Conservation (phyloP, 1,284 basidiomycete genomes). For the Rugosomyces carneus region DNA sequence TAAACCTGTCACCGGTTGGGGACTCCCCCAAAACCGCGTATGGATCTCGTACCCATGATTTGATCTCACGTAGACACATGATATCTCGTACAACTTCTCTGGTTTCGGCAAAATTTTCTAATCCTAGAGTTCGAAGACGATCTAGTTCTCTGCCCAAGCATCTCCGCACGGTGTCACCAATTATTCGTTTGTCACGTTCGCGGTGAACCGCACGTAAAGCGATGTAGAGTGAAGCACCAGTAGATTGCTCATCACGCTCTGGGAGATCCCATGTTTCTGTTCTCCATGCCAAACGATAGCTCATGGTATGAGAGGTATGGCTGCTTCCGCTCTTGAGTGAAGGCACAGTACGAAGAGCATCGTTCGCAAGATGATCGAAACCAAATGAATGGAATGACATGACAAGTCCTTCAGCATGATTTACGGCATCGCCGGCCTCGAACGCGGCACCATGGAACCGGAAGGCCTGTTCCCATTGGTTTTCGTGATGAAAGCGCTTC, state of each 20-base stretch:
- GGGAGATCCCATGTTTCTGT: conserved; percentile 92
- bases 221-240: conserved; percentile 66
- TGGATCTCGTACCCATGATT: conserved; percentile 42
- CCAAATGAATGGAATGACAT: conserved; percentile 83
- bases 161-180: conserved; percentile 43
- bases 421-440: conserved; percentile 48
- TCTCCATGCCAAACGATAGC: conserved; percentile 83
- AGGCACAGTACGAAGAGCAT: conserved; percentile 43
- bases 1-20: conserved; percentile 32
- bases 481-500: conserved; percentile 86
- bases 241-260: conserved; percentile 39
- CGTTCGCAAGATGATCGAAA: conserved; percentile 76
- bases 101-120: conserved; percentile 75
- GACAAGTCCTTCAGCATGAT: conserved; percentile 53
- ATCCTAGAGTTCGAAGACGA: conserved; percentile 59
- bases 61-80: conserved; percentile 74
- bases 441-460: conserved; percentile 82
- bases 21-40: conserved; percentile 30
- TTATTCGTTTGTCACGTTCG: conserved; percentile 49
- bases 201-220: conserved; percentile 76
- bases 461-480: conserved; percentile 88
- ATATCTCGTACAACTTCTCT: conserved; percentile 61
- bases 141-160: conserved; percentile 58
- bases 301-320: conserved; percentile 45
- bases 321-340: conserved; percentile 23